A percentile compares a stretch with the other conserved stretches of the same genome.
Evolutionary conservation across 2,329 filamentous ascomycete genomes (phyloP).

Genomic region (Chrysoporthe cubensis): DNA sequence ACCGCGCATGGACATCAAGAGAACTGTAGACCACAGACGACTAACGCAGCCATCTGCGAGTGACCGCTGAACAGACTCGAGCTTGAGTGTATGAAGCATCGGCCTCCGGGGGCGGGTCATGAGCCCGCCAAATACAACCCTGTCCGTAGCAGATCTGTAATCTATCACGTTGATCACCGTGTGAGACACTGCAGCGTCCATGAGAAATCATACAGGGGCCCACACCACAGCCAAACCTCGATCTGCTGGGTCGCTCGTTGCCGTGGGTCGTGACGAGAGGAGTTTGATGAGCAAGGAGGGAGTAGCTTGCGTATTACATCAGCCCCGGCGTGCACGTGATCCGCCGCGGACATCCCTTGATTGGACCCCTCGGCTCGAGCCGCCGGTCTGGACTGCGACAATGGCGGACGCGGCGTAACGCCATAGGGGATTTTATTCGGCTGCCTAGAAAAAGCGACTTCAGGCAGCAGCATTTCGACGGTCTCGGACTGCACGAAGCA

Average conservation of each 20-base stretch:
- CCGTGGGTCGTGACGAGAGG: background rate
- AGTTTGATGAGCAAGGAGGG: background rate
- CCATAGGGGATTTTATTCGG: slow-evolving; percentile 7
- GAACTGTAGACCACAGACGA: too few species aligned
- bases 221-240: background rate
- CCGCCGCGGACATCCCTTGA: background rate
- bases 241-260: background rate
- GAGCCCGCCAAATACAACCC: background rate
- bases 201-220: background rate
- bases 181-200: background rate
- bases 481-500: background rate
- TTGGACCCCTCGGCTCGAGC: slow-evolving; percentile 6
- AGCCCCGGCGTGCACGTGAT: background rate
- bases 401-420: slow-evolving; percentile 1
- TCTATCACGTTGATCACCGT: background rate
- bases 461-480: slow-evolving; percentile 22
- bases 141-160: background rate
- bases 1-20: too few species aligned
- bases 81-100: too few species aligned
- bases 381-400: background rate
- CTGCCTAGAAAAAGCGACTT: slow-evolving; percentile 16
- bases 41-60: too few species aligned
- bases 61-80: too few species aligned
- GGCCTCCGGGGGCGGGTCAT: too few species aligned
- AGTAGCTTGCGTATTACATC: background rate